Base-by-base conservation (phyloP, 1,284 basidiomycete genomes). In the Ustilago trichophora region DNA sequence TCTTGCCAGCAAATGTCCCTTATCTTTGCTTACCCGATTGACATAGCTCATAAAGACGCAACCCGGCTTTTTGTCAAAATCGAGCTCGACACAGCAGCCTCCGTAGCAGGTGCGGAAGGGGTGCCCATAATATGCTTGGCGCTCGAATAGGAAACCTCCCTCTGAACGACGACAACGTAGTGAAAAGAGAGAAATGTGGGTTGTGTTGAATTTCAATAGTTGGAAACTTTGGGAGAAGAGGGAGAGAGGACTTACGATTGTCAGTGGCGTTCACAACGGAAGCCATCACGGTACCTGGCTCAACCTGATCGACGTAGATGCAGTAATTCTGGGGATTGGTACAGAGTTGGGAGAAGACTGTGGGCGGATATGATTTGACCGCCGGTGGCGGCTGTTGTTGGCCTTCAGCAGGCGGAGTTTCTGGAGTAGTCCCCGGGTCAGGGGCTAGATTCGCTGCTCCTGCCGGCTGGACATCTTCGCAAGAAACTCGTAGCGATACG, bases 301-400 rank as follows among this genome's bases (percentile, higher is more conserved):
- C 33, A 10, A 42, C 35, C 26, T 62, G 65, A 22, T 68, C 58
- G n/a, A 68, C 40, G n/a, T 57, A 62, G 54, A 58, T 47, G 46
- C 65, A 68, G 35, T 68, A 68, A 27, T 49, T 44, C 12, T 22
- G 19, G 2, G 31, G 18, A 3, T 42, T 22, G 24, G 40, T n/a
- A 37, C 58, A 68, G 7, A 36, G 33, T n/a, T 54, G 24, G n/a
- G n/a, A n/a, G n/a, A n/a, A n/a, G n/a, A n/a, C n/a, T n/a, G n/a
- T n/a, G n/a, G n/a, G n/a, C n/a, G n/a, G n/a, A n/a, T n/a, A n/a
- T n/a, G n/a, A n/a, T n/a, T n/a, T n/a, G n/a, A n/a, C n/a, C n/a
- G n/a, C n/a, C n/a, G n/a, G n/a, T n/a, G n/a, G n/a, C n/a, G n/a
- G n/a, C n/a, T n/a, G n/a, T n/a, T n/a, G n/a, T n/a, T n/a, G n/a